Base-by-base conservation (phyloP, 169 alveolate species). In the Cryptosporidium felis region DNA sequence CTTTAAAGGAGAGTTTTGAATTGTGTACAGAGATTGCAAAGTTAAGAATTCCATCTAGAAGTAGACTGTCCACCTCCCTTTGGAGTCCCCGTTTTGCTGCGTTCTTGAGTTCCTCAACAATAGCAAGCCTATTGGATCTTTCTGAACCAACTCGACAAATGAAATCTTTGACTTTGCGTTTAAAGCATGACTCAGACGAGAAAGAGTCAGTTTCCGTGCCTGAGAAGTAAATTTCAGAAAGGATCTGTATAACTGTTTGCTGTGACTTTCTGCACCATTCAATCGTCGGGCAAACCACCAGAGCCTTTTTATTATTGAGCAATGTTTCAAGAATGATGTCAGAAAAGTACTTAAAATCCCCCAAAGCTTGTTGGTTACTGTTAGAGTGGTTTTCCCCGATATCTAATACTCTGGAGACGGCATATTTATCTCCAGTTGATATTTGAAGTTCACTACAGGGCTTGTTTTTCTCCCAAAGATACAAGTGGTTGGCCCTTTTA, bases 181-280 rank as follows among this genome's bases (percentile, higher is more conserved):
- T 40, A 1, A 34, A 5, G 38, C 41, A 5, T 26, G 9, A 30
- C 8, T 65, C 4, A 2, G 9, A 1, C 10, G 23, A 44, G 1
- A 26, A 16, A 12, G 26, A 14, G 30, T 18, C 18, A 26, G 14
- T 65, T 4, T 47, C 63, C 9, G 14, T 30, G 18, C 28, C 34
- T 9, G 26, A 28, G 16, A 65, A 5, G n/a, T n/a, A n/a, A 42
- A 45, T 46, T 26, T 65, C 81, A 14, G 34, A 21, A 8, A 65
- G 26, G 9, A 32, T 32, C 59, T 32, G 40, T 2, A 44, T n/a
- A 10, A 65, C 12, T 46, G 63, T 28, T 26, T 65, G 44, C 26
- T 28, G 44, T 30, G 85, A 74, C 28, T 74, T 74, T 53, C 44
- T 74, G 44, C 85, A 53, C 85, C 85, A 74, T 23, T 74, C 74